phyloP scores from a whole-genome alignment of 2,329 filamentous ascomycete species.

The Fulvia fulva region DNA sequence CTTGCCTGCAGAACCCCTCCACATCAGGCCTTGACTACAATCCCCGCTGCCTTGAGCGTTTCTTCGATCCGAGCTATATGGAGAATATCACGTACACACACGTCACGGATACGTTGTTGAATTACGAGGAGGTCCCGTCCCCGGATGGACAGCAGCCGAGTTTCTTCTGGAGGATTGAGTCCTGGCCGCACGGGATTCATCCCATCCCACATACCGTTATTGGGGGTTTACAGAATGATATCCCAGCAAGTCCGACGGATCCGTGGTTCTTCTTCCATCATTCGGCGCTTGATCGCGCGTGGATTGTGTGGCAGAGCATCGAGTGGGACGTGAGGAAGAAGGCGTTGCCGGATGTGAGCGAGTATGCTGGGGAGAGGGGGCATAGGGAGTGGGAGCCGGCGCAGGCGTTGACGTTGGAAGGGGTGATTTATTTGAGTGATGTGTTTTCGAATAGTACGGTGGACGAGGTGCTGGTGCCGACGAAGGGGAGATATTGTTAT shows the following conservation, averaged over 20 bases:
- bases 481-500: neutral
- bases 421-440: neutral
- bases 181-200: conserved; percentile 9
- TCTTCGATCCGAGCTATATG: conserved; percentile 3
- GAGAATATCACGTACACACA: conserved; percentile 7
- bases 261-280: conserved; percentile 50
- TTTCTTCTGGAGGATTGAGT: conserved; percentile 11
- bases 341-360: neutral
- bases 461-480: neutral
- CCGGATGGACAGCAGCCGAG: neutral
- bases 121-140: neutral
- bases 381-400: neutral
- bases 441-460: neutral
- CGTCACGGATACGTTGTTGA: conserved; percentile 4
- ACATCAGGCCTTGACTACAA: conserved; percentile 29
- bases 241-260: conserved; percentile 42
- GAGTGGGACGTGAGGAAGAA: conserved; percentile 34
- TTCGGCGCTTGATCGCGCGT: conserved; percentile 40
- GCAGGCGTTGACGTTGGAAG: neutral
- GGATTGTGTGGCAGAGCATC: conserved; percentile 48
- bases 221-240: conserved; percentile 45
- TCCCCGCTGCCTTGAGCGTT: conserved; percentile 33
- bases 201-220: conserved; percentile 22
- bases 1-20: conserved; percentile 26
- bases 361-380: neutral